phyloP scores from a whole-genome alignment of 768 basidiomycete species.

The Termitomyces titanicus region DNA sequence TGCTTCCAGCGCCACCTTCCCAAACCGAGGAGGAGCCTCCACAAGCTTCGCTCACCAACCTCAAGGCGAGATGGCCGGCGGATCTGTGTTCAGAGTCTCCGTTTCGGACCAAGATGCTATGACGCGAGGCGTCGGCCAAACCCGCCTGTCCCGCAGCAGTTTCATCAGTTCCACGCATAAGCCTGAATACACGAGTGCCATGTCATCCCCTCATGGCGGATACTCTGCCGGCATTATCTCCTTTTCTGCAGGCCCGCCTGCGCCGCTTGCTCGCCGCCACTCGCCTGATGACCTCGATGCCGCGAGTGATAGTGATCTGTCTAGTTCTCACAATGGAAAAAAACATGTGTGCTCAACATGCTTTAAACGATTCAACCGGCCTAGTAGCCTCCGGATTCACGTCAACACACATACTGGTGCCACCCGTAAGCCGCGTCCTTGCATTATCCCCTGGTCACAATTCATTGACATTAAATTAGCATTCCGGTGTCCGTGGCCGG shows the following conservation, averaged over 20 bases:
- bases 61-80: constrained; percentile 18
- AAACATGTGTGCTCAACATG: constrained; percentile 53
- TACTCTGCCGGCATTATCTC: constrained; percentile 24
- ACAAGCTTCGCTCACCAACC: background rate
- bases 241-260: constrained; percentile 13
- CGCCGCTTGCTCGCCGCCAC: constrained; percentile 3
- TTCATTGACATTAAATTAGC: constrained; percentile 27
- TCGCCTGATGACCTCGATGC: constrained; percentile 22
- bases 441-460: background rate
- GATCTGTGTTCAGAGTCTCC: constrained; percentile 36
- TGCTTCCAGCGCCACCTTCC: constrained; percentile 36
- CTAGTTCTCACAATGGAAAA: constrained; percentile 29
- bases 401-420: constrained; percentile 68
- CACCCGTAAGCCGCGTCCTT: constrained; percentile 46
- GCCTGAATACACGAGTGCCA: background rate
- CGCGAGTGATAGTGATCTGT: constrained; percentile 20
- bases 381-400: constrained; percentile 64
- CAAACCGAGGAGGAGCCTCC: constrained; percentile 22
- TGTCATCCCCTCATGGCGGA: constrained; percentile 4
- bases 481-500: constrained; percentile 70
- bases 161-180: constrained; percentile 1
- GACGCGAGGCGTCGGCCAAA: constrained; percentile 4
- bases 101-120: constrained; percentile 10
- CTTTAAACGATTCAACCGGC: constrained; percentile 63
- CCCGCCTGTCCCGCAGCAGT: constrained; percentile 12